These are phyloP conservation scores for Trichosporon faecale DNA, from an alignment of 1,284 basidiomycete species.

Conservation along the genomic window DNA sequence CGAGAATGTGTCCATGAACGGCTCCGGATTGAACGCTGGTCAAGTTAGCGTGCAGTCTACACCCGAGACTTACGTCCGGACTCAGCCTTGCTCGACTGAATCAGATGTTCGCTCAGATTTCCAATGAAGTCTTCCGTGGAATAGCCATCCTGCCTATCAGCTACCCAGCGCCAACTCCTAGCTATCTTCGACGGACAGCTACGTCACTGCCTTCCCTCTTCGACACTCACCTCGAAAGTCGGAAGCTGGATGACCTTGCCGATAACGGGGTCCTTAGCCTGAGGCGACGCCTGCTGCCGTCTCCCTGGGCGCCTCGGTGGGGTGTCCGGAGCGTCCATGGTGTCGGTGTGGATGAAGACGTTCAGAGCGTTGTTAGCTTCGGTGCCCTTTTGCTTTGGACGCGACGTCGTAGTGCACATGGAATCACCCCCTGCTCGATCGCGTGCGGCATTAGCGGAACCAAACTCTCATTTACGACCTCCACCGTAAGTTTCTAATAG, in stretches of 20 bases:
- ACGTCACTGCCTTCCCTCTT: background rate
- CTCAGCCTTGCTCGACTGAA: slow-evolving; percentile 73
- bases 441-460: background rate
- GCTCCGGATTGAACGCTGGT: slow-evolving; percentile 85
- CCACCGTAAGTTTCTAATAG: background rate
- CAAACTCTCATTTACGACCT: background rate
- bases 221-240: slow-evolving; percentile 62
- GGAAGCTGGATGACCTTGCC: slow-evolving; percentile 64
- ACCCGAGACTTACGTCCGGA: slow-evolving; percentile 65
- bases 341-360: background rate
- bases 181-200: background rate
- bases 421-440: background rate
- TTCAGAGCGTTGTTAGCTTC: background rate
- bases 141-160: slow-evolving; percentile 70
- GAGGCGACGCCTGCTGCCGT: slow-evolving; percentile 10
- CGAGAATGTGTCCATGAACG: slow-evolving; percentile 90
- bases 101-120: slow-evolving; percentile 77
- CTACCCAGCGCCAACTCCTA: background rate
- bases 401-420: background rate
- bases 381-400: background rate
- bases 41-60: background rate
- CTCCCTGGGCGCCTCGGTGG: background rate
- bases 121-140: slow-evolving; percentile 87
- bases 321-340: slow-evolving; percentile 1
- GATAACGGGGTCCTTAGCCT: slow-evolving; percentile 56